These are phyloP conservation scores for Trichosporon sp. DNA, from an alignment of 1,284 basidiomycete genomes.

Conservation along the genomic window DNA sequence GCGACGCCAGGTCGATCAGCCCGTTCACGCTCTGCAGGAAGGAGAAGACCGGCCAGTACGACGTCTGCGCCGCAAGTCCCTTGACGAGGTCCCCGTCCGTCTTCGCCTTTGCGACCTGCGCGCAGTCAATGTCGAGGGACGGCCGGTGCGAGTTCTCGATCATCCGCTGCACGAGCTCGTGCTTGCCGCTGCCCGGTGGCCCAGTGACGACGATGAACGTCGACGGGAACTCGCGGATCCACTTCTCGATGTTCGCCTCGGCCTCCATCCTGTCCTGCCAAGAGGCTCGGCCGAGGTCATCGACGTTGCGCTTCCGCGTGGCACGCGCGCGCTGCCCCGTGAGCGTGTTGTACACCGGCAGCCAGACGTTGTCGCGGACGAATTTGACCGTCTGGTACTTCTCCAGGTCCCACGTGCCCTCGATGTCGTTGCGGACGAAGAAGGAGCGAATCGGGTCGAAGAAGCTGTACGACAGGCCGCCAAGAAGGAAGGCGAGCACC, in stretches of 20 bases:
- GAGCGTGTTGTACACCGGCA: conserved; percentile 5
- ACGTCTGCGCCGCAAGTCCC: conserved; percentile 69
- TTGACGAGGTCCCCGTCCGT: conserved; percentile 69
- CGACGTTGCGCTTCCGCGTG: conserved; percentile 4
- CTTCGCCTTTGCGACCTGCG: conserved; percentile 64
- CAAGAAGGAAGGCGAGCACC: conserved; percentile 77
- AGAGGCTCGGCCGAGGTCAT: conserved; percentile 32
- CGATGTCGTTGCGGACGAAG: conserved; percentile 75
- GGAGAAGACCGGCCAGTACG: conserved; percentile 82
- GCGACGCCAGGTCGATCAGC: conserved; percentile 84
- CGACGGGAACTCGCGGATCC: conserved; percentile 40
- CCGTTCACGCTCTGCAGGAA: conserved; percentile 81
- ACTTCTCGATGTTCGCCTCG: conserved; percentile 58
- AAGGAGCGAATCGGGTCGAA: conserved; percentile 87
- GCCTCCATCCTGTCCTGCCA: conserved; percentile 84
- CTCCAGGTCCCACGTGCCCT: conserved; percentile 70
- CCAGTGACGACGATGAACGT: conserved; percentile 72
- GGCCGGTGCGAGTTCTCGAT: conserved; percentile 61
- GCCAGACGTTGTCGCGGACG: conserved; percentile 8
- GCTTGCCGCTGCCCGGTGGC: conserved; percentile 87
- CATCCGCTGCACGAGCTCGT: conserved; percentile 62
- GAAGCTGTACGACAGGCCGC: conserved; percentile 83
- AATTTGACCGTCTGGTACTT: conserved; percentile 43
- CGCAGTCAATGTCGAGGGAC: conserved; percentile 73
- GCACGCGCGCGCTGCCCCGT: not conserved